Percentiles rank a stretch among this genome's conserved stretches.
Conservation (phyloP, 306 rosid genomes). For the Ceratonia siliqua region DNA sequence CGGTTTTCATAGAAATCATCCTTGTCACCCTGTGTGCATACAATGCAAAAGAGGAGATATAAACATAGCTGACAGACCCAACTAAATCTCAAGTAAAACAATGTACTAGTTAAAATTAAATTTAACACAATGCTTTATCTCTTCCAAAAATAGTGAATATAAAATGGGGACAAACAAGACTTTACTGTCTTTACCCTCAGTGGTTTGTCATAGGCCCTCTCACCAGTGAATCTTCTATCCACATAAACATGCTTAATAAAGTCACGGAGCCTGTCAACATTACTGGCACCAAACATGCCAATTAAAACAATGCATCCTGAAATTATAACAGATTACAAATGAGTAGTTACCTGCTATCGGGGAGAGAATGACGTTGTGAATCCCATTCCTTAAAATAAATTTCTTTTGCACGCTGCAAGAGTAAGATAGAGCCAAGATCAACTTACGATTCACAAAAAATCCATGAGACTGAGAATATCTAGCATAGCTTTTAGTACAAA, state of each 20-base stretch:
- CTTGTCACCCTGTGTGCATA: slow-evolving; percentile 67
- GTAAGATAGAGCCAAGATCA: slow-evolving; percentile 26
- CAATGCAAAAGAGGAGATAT: slow-evolving; percentile 26
- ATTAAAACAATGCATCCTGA: slow-evolving; percentile 43
- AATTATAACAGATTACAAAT: slow-evolving; percentile 17
- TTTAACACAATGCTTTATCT: slow-evolving; percentile 20
- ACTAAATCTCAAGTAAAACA: slow-evolving; percentile 7
- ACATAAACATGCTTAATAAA: slow-evolving; percentile 86
- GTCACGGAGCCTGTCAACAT: slow-evolving; percentile 77
- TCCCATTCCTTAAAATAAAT: slow-evolving; percentile 85
- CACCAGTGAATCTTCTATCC: slow-evolving; percentile 78
- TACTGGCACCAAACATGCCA: slow-evolving; percentile 59
- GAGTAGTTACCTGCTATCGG: slow-evolving; percentile 72
- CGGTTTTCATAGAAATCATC: slow-evolving; percentile 65
- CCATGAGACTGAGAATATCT: slow-evolving; percentile 20
- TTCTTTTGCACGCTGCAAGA: slow-evolving; percentile 72
- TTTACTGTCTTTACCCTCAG: slow-evolving; percentile 65
- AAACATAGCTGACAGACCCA: slow-evolving; percentile 9
- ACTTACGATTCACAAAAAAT: slow-evolving; percentile 25
- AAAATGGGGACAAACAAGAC: slow-evolving; percentile 10
- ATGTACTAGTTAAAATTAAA: slow-evolving; percentile 21
- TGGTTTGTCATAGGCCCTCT: slow-evolving; percentile 70
- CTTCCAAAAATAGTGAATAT: slow-evolving; percentile 10
- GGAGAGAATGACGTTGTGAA: slow-evolving; percentile 69
- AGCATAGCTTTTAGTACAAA: slow-evolving; percentile 14